A percentile compares a stretch with the other conserved stretches of the same genome.
Evolutionary conservation across 2,329 filamentous ascomycete species (phyloP).

Genomic region (Cadophora sp.): DNA sequence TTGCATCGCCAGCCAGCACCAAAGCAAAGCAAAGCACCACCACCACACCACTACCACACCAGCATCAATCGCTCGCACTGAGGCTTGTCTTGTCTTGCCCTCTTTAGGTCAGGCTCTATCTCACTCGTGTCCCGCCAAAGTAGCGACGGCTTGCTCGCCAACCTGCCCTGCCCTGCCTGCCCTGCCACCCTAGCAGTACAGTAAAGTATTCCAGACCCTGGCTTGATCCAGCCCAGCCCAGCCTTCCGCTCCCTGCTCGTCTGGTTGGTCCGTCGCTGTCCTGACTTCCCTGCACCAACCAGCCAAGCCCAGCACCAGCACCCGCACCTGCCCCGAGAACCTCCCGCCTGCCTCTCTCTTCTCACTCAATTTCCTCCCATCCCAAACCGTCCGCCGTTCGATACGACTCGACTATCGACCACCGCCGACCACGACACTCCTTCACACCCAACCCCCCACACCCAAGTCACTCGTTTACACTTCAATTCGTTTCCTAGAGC

Average conservation of each 20-base stretch:
- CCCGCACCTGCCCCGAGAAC: background rate
- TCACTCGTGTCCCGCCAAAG: constrained; percentile 2
- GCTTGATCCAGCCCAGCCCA: background rate
- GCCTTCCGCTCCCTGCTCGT: background rate
- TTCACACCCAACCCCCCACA: constrained; percentile 11
- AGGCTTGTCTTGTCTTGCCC: too few relatives aligned
- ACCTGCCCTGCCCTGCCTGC: background rate
- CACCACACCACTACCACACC: background rate
- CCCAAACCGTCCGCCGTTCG: background rate
- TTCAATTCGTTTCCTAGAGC: constrained; percentile 30
- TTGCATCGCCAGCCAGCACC: background rate
- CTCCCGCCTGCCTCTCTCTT: background rate
- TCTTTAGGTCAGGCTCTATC: background rate
- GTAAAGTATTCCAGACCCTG: background rate
- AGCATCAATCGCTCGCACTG: background rate
- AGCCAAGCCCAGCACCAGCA: background rate
- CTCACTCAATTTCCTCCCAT: background rate
- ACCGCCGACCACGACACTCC: constrained; percentile 17
- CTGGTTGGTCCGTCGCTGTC: too few relatives aligned
- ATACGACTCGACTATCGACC: constrained; percentile 8
- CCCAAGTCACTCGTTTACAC: constrained; percentile 34
- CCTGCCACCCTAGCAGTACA: background rate
- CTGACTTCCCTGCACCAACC: background rate
- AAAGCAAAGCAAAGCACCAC: background rate
- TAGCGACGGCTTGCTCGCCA: constrained; percentile 5